phyloP scores from a whole-genome alignment of 2,329 filamentous ascomycete genomes.

The Cercospora zeae-maydis region DNA sequence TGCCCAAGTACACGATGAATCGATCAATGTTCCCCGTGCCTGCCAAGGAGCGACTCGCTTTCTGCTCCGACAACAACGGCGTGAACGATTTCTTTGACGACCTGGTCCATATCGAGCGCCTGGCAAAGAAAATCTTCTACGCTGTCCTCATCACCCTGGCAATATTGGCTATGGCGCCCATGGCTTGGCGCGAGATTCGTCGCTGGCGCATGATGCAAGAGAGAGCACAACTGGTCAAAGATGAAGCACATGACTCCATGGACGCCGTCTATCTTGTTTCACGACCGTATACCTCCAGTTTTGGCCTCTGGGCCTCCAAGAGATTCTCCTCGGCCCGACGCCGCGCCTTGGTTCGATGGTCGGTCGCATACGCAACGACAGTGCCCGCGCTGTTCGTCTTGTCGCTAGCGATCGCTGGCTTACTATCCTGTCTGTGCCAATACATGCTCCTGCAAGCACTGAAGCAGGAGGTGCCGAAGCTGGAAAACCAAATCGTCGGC shows the following conservation, averaged over 20 bases:
- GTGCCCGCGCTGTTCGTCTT: conserved; percentile 81
- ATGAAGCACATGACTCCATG: conserved; percentile 70
- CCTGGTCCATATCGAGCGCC: conserved; percentile 62
- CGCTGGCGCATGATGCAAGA: conserved; percentile 71
- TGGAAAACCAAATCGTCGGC: conserved; percentile 69
- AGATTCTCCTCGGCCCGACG: conserved; percentile 61
- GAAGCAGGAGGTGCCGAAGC: conserved; percentile 69
- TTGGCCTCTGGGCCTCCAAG: conserved; percentile 67
- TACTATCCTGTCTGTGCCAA: conserved; percentile 80
- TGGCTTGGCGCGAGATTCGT: conserved; percentile 76
- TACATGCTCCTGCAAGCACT: conserved; percentile 70
- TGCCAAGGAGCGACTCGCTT: conserved; percentile 73
- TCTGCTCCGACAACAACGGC: conserved; percentile 81
- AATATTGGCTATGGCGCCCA: conserved; percentile 68
- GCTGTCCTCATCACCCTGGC: conserved; percentile 70
- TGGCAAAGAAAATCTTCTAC: conserved; percentile 71
- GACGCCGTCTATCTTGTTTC: conserved; percentile 87
- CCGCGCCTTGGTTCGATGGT: conserved; percentile 76
- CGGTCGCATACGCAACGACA: conserved; percentile 82
- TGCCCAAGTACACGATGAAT: conserved; percentile 75
- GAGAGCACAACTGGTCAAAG: conserved; percentile 62
- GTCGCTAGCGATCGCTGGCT: conserved; percentile 73
- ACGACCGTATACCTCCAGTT: conserved; percentile 68
- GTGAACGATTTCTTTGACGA: conserved; percentile 80
- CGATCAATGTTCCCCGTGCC: conserved; percentile 75